Base-by-base conservation (phyloP, 2,329 filamentous ascomycete species). In the Aspergillaceae sp. region DNA sequence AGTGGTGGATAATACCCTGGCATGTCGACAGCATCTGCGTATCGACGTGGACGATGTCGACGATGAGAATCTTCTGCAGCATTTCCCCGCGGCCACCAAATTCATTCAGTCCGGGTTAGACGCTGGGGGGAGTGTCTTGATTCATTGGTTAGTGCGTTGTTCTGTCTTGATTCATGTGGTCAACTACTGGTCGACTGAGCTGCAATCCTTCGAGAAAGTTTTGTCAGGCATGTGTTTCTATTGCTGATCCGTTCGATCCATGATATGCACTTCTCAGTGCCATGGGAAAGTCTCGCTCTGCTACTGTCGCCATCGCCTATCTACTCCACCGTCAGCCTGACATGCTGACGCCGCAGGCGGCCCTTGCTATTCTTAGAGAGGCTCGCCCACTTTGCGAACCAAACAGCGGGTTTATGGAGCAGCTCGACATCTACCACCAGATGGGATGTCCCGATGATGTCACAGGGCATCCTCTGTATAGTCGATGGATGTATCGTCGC, bases 241-340 rank as follows among this genome's bases (percentile, higher is more conserved):
- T 19, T 19, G 19, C 19, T 19, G 19, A 19, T 46, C 26, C 26
- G 7, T 9, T 8, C 34, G 7, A 38, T 7, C 6, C 5, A 26
- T 38, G 27, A 26, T 26, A 11, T 28, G 36, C 26, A 38, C 19
- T 38, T 9, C 26, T 27, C 43, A 95, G 92, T 75, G 91, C 89
- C 26, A 95, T 95, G 82, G 92, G 92, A 44, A 94, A 94, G 70
- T 96, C 90, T 32, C 86, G 92, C 48, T 97, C 91, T 41, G 86
- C 91, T 54, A 84, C 88, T 30, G 80, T 87, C 54, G 78, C 87
- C 45, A 78, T 94, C 48, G 91, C 92, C 50, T 97, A 90, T 67
- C 74, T 97, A 43, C 84, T 97, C 65, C 74, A 77, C 52, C 57
- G 52, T 44, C 58, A 68, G 52, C 82, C 79, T 67, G 78, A 77